Conservation (phyloP, 2,329 filamentous ascomycete genomes). For the Didymella sp. region DNA sequence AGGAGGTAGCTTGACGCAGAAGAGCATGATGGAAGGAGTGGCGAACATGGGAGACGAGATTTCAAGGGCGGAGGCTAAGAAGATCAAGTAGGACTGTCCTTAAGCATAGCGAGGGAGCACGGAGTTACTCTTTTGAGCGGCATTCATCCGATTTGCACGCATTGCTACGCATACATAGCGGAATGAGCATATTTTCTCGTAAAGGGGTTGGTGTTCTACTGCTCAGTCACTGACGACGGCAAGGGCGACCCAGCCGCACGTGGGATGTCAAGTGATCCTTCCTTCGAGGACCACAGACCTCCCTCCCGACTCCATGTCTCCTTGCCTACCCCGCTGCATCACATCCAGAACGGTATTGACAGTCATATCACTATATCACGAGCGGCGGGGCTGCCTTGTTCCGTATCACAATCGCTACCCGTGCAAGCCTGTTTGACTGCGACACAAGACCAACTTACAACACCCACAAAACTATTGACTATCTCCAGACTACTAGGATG, state of each 20-base stretch:
- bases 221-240: neutral
- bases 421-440: neutral
- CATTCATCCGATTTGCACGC: neutral
- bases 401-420: neutral
- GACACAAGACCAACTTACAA: neutral
- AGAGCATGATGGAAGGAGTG: conserved; percentile 1
- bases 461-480: neutral
- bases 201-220: neutral
- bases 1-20: conserved; percentile 8
- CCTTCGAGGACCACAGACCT: neutral
- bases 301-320: neutral
- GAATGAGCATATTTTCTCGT: conserved; percentile 1
- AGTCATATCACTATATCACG: conserved; percentile 2
- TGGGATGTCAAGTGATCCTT: neutral
- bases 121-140: conserved; percentile 2
- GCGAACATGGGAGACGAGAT: conserved; percentile 12
- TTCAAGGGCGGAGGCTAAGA: conserved; percentile 10
- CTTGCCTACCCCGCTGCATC: neutral
- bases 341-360: neutral
- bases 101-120: conserved; percentile 15
- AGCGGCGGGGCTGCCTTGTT: conserved; percentile 2
- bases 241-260: conserved; percentile 1
- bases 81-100: conserved; percentile 13
- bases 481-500: no score
- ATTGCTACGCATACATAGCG: neutral